These are phyloP conservation scores for Aspergillus nomiae DNA, from an alignment of 2,329 filamentous ascomycete genomes.

Conservation along the genomic window DNA sequence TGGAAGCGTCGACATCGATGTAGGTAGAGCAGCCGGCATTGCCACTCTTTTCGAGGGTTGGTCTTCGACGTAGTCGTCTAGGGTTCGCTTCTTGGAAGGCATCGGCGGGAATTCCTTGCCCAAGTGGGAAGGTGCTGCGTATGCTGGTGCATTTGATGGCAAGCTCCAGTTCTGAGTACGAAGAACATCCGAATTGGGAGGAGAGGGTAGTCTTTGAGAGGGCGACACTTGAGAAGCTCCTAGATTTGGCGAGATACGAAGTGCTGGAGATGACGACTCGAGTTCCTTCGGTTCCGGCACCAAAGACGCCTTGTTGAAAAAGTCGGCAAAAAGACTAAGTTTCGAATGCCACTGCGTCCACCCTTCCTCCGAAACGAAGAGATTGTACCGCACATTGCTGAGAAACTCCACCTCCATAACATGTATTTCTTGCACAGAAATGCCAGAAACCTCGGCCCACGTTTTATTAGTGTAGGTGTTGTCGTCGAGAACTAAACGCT, in stretches of 20 bases:
- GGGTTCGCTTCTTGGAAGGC: conserved; percentile 59
- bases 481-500: conserved; percentile 76
- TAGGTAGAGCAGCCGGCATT: conserved; percentile 24
- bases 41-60: conserved; percentile 57
- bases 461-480: conserved; percentile 99
- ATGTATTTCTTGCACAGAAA: conserved; percentile 91
- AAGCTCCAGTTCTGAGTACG: conserved; percentile 32
- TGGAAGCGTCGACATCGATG: conserved; percentile 28
- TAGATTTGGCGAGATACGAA: conserved; percentile 39
- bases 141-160: conserved; percentile 27
- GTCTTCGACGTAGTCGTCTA: conserved; percentile 57
- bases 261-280: conserved; percentile 28
- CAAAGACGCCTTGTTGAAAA: conserved; percentile 70
- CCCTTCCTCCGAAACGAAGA: conserved; percentile 81
- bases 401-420: conserved; percentile 99
- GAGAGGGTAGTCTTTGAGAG: conserved; percentile 43
- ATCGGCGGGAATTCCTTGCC: conserved; percentile 23
- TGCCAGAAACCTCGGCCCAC: conserved; percentile 96
- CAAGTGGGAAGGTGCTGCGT: conserved; percentile 27
- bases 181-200: conserved; percentile 34
- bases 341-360: conserved; percentile 88
- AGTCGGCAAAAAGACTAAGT: conserved; percentile 78
- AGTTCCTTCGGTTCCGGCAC: conserved; percentile 44
- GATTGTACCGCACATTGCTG: conserved; percentile 95
- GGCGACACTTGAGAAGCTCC: conserved; percentile 33